These are phyloP conservation scores for Xylaria scruposa DNA, from an alignment of 495 filamentous ascomycete genomes.

Conservation along the genomic window DNA sequence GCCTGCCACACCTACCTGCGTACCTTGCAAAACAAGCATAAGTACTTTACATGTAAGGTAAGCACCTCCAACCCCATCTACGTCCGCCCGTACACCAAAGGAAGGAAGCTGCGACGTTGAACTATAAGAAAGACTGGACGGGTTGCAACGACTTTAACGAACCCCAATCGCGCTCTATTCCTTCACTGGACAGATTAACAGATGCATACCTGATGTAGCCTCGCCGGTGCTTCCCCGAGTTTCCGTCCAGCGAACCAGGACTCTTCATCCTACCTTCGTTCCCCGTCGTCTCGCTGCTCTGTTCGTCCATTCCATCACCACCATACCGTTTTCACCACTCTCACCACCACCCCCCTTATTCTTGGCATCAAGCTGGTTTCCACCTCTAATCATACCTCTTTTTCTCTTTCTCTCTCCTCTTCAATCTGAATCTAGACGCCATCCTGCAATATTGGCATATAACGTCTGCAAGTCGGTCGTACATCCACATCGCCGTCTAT, in stretches of 20 bases:
- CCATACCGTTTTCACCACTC: not conserved
- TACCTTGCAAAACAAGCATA: not conserved
- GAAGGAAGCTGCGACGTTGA: not conserved
- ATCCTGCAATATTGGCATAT: not conserved
- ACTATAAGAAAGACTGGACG: not conserved
- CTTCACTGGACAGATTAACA: not conserved
- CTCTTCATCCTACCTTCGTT: conserved; percentile 4
- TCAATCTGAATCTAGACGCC: not conserved
- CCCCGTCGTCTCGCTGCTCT: not conserved
- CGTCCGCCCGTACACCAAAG: not conserved
- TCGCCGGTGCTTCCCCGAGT: not conserved
- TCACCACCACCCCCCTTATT: not conserved
- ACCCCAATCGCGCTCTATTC: not conserved
- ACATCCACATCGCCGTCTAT: conserved; percentile 1
- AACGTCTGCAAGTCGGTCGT: not conserved
- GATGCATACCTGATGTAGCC: not conserved
- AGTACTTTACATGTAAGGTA: not conserved
- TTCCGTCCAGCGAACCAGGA: not conserved
- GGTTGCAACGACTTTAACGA: not conserved
- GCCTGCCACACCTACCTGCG: not conserved
- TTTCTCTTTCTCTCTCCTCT: not conserved
- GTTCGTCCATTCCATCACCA: not conserved
- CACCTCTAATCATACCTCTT: not conserved
- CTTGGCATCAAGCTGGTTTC: not conserved
- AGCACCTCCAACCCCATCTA: not conserved